Evolutionary conservation across 805 yeast species (phyloP).

Genomic region (Candida silvicultrix): DNA sequence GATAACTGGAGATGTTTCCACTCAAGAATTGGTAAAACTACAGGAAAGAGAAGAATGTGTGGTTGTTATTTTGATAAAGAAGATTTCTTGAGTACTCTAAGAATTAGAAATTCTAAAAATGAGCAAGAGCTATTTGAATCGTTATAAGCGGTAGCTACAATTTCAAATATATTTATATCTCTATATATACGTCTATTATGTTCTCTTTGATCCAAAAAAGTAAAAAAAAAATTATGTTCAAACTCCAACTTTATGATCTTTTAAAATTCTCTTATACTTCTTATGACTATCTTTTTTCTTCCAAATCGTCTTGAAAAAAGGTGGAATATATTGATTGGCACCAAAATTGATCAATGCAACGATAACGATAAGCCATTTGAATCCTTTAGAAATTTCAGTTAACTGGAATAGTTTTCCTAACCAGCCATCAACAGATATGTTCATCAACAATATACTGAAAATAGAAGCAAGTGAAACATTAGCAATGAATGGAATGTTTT

Average conservation of each 20-base stretch:
- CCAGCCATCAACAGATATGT: no score
- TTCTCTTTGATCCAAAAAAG: no score
- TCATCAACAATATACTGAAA: no score
- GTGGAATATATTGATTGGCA: slow-evolving; percentile 27
- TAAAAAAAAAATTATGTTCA: no score
- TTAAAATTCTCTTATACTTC: no score
- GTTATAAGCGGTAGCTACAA: slow-evolving; percentile 1
- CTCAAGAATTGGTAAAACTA: slow-evolving; percentile 52
- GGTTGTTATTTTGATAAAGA: slow-evolving; percentile 69
- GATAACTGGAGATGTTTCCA: slow-evolving; percentile 74
- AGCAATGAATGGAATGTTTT: slow-evolving; percentile 64
- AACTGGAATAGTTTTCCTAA: no score
- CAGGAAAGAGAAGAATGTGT: slow-evolving; percentile 64
- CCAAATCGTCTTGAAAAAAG: slow-evolving; percentile 21
- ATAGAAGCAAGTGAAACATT: slow-evolving; percentile 25
- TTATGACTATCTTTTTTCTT: no score
- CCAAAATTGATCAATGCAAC: slow-evolving; percentile 44
- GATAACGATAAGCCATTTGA: slow-evolving; percentile 45
- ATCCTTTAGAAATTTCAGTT: slow-evolving; percentile 42
- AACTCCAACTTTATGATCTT: no score
- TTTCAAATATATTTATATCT: no score
- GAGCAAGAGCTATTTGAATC: slow-evolving; percentile 30
- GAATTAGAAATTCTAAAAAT: slow-evolving; percentile 42
- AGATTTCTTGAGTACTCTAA: slow-evolving; percentile 47
- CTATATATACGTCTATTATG: no score